These are phyloP conservation scores for Hygrophila difformis DNA, from an alignment of 257 asterid species.

Conservation along the genomic window DNA sequence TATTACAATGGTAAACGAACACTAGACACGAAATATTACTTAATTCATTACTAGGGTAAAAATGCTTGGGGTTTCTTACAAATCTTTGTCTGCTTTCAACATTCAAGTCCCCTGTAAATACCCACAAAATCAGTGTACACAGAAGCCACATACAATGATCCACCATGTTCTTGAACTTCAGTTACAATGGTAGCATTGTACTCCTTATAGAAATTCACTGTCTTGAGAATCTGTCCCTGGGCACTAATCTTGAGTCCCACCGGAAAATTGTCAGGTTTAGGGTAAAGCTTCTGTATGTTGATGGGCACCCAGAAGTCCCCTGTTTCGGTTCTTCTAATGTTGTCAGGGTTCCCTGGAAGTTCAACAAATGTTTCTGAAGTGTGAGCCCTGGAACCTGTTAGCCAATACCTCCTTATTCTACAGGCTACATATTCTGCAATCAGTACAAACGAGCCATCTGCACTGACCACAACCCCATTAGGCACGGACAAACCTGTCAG, in stretches of 20 bases:
- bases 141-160: conserved; percentile 17
- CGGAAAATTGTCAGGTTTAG: conserved; percentile 15
- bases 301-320: conserved; percentile 52
- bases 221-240: conserved; percentile 13
- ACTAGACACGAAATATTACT: too few relatives aligned
- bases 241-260: conserved; percentile 27
- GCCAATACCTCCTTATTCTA: conserved; percentile 30
- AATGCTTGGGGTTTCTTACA: too few relatives aligned
- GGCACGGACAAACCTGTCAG: conserved; percentile 31
- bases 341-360: conserved; percentile 35
- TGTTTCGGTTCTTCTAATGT: conserved; percentile 28
- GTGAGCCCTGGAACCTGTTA: conserved; percentile 30
- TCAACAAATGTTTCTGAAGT: conserved; percentile 22
- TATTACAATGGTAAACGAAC: too few relatives aligned
- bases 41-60: too few relatives aligned
- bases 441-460: conserved; percentile 25
- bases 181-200: conserved; percentile 16
- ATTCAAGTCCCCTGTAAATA: conserved; percentile 12
- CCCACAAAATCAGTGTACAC: conserved; percentile 14
- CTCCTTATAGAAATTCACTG: conserved; percentile 19
- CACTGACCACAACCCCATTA: conserved; percentile 33
- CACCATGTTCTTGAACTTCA: conserved; percentile 22
- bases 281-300: conserved; percentile 19
- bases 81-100: too few relatives aligned
- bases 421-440: conserved; percentile 27